Percentiles rank a stretch among this genome's conserved stretches.
phyloP scores from a whole-genome alignment of 106 monocot genomes.

The Dendrobium chrysotoxum region DNA sequence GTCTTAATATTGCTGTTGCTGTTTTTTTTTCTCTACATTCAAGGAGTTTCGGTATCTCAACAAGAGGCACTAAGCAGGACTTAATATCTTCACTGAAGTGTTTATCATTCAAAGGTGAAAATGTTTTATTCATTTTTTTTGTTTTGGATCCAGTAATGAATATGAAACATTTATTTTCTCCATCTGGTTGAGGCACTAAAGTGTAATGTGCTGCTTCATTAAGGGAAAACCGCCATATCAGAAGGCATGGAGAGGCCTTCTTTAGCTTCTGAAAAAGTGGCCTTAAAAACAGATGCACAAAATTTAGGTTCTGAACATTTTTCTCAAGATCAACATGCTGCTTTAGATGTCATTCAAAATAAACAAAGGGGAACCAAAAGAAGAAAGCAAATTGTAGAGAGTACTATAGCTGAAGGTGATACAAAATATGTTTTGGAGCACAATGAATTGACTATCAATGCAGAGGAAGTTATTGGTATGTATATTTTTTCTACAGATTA shows the following conservation, averaged over 20 bases:
- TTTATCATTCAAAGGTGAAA: constrained; percentile 17
- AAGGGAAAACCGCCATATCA: background rate
- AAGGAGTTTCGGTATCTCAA: constrained; percentile 54
- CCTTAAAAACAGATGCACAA: constrained; percentile 35
- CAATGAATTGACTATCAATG: constrained; percentile 11
- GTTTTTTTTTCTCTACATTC: constrained; percentile 3
- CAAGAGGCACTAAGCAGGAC: constrained; percentile 64
- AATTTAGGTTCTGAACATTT: constrained; percentile 19
- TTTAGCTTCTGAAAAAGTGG: background rate
- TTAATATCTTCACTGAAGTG: constrained; percentile 51
- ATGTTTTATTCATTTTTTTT: constrained; percentile 17
- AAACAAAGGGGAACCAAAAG: constrained; percentile 39
- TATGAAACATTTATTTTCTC: background rate
- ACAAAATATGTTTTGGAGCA: constrained; percentile 19
- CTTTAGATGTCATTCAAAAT: constrained; percentile 23
- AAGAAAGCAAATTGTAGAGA: constrained; percentile 12
- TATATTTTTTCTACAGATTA: background rate
- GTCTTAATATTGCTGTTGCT: background rate
- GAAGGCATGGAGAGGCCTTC: constrained; percentile 8
- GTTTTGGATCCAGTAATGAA: background rate
- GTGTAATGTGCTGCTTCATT: background rate
- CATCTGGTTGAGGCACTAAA: background rate
- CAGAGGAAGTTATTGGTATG: constrained; percentile 31
- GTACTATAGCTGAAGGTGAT: constrained; percentile 6
- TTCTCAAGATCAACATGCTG: constrained; percentile 11